Evolutionary conservation across 2,329 filamentous ascomycete species (phyloP).

Genomic region (Talaromyces verruculosus): DNA sequence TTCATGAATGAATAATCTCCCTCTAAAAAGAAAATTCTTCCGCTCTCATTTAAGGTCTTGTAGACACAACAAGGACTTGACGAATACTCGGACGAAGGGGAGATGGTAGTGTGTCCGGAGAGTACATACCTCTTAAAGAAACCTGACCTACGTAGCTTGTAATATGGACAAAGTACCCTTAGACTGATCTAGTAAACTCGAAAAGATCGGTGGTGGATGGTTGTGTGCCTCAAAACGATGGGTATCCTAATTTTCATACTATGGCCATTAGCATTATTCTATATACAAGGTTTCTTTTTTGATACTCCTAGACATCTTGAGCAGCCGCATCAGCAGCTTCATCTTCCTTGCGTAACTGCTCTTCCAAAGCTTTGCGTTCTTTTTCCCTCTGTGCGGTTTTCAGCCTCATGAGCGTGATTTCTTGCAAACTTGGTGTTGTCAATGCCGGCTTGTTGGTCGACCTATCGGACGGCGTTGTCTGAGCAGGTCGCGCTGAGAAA

Average conservation of each 20-base stretch:
- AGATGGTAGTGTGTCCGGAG: not conserved
- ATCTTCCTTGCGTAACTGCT: constrained; percentile 54
- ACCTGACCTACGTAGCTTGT: not conserved
- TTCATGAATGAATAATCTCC: not conserved
- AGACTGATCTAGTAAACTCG: not conserved
- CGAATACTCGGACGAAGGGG: not conserved
- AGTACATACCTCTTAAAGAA: not conserved
- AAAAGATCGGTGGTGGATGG: not conserved
- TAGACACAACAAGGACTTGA: not conserved
- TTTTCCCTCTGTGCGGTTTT: constrained; percentile 57
- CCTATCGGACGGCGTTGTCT: constrained; percentile 3
- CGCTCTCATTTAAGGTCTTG: not conserved
- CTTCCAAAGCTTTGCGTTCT: constrained; percentile 54
- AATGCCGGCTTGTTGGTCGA: constrained; percentile 24
- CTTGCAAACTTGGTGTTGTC: constrained; percentile 44
- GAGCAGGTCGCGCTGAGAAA: constrained; percentile 10
- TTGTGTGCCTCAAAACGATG: not conserved
- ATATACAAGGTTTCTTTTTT: constrained; percentile 2
- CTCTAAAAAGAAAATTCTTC: not conserved
- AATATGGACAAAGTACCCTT: not conserved
- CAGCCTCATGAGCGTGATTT: constrained; percentile 56
- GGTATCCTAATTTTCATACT: constrained; percentile 14
- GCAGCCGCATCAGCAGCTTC: constrained; percentile 43
- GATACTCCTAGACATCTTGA: constrained; percentile 4
- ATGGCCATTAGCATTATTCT: constrained; percentile 1